phyloP scores from a whole-genome alignment of 2,329 filamentous ascomycete genomes.

The Xylaria sp. region DNA sequence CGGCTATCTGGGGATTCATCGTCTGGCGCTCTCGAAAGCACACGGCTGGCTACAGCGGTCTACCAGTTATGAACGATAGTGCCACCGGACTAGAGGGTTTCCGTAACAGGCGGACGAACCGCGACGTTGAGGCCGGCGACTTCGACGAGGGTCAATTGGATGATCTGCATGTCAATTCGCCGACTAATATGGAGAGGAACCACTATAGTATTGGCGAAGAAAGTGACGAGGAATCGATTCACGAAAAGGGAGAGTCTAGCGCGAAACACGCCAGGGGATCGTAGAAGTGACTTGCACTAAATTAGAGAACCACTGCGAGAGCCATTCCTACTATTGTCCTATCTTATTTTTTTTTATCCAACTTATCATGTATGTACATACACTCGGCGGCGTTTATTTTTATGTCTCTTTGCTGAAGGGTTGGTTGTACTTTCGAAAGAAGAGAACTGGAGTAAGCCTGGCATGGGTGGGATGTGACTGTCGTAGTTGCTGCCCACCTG shows the following conservation, averaged over 20 bases:
- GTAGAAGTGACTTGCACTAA: constrained; percentile 7
- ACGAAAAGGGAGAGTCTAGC: constrained; percentile 42
- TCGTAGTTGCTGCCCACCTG: neutral
- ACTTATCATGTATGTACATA: constrained; percentile 17
- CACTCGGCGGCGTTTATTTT: constrained; percentile 20
- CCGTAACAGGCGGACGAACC: constrained; percentile 56
- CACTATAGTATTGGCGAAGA: constrained; percentile 69
- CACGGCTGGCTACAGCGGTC: constrained; percentile 64
- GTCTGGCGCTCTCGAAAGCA: constrained; percentile 72
- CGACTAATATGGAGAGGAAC: constrained; percentile 55
- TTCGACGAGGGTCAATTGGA: constrained; percentile 75
- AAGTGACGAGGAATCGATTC: constrained; percentile 60
- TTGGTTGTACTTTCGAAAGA: neutral
- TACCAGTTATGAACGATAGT: constrained; percentile 56
- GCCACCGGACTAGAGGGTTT: constrained; percentile 59
- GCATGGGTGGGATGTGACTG: neutral
- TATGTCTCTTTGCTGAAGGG: constrained; percentile 3
- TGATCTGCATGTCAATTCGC: constrained; percentile 66
- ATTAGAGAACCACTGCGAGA: neutral
- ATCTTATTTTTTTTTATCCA: constrained; percentile 5
- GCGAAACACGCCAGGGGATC: constrained; percentile 35
- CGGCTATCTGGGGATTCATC: constrained; percentile 78
- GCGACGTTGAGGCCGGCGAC: constrained; percentile 71
- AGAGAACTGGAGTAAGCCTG: neutral
- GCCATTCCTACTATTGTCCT: neutral